Evolutionary conservation across 2,329 filamentous ascomycete genomes (phyloP).

Genomic region (Colletotrichum sublineola): DNA sequence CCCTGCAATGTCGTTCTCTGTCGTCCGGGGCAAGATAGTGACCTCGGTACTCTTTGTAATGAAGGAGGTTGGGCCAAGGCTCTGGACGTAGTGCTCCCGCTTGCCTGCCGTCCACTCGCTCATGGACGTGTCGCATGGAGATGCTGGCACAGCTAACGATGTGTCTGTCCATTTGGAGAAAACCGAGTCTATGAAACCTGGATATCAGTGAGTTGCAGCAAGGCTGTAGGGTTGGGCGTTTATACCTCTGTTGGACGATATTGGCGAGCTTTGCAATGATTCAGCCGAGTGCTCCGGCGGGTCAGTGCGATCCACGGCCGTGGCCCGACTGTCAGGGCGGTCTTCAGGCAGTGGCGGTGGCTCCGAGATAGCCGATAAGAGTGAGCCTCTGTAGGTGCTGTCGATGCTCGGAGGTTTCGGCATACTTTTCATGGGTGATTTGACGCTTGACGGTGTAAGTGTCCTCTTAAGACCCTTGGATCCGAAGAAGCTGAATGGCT

Average conservation of each 20-base stretch:
- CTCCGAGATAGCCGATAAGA: conserved; percentile 34
- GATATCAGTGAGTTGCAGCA: conserved; percentile 43
- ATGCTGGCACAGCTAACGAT: conserved; percentile 50
- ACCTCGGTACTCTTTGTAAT: conserved; percentile 58
- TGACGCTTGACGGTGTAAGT: conserved; percentile 44
- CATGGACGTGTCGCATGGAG: conserved; percentile 51
- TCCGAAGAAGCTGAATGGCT: conserved; percentile 60
- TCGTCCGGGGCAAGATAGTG: conserved; percentile 50
- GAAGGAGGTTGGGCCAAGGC: conserved; percentile 57
- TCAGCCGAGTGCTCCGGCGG: conserved; percentile 35
- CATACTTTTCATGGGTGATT: conserved; percentile 40
- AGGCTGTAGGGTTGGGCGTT: conserved; percentile 6
- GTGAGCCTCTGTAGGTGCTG: conserved; percentile 33
- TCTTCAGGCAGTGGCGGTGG: conserved; percentile 18
- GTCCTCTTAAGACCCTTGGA: conserved; percentile 55
- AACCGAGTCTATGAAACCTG: conserved; percentile 55
- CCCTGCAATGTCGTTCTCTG: conserved; percentile 52
- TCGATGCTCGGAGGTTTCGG: conserved; percentile 35
- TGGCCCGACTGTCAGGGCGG: conserved; percentile 18
- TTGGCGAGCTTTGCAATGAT: conserved; percentile 42
- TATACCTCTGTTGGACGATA: conserved; percentile 54
- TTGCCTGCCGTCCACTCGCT: conserved; percentile 48
- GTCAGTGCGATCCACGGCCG: conserved; percentile 18
- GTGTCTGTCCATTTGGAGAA: conserved; percentile 60
- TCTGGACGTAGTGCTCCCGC: conserved; percentile 54